phyloP scores from a whole-genome alignment of 208 protist genomes.

The Naegleria gruberi region DNA sequence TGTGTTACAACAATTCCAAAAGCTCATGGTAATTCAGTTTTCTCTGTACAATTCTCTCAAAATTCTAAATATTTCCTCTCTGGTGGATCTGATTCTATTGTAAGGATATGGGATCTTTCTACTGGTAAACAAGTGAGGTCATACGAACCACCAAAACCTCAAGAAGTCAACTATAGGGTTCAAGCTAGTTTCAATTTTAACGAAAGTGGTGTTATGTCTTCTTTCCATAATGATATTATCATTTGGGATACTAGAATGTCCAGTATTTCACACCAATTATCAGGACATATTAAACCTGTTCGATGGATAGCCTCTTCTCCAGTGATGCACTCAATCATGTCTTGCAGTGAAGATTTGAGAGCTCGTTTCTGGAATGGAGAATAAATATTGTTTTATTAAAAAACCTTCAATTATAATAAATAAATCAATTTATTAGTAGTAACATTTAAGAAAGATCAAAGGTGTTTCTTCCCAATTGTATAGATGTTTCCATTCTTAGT shows the following conservation, averaged over 20 bases:
- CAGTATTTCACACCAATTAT: constrained; percentile 27
- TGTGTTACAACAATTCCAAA: constrained; percentile 30
- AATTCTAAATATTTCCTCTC: constrained; percentile 41
- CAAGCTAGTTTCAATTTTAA: constrained; percentile 34
- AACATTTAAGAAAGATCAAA: constrained; percentile 60
- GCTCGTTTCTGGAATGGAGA: constrained; percentile 40
- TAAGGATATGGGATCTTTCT: constrained; percentile 41
- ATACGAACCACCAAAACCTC: background rate
- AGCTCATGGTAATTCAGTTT: constrained; percentile 31
- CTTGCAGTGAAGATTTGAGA: constrained; percentile 38
- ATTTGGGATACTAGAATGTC: constrained; percentile 33
- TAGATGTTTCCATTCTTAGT: constrained; percentile 52
- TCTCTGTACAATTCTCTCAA: constrained; percentile 29
- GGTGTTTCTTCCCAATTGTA: constrained; percentile 56
- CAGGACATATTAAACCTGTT: constrained; percentile 37
- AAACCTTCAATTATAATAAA: no score
- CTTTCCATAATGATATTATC: constrained; percentile 5
- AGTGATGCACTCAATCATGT: constrained; percentile 33
- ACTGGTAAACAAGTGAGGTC: constrained; percentile 28
- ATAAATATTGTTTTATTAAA: no score
- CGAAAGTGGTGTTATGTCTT: constrained; percentile 35
- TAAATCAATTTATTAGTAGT: no score
- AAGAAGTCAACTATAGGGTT: constrained; percentile 27
- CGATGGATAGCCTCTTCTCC: constrained; percentile 36
- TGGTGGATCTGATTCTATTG: constrained; percentile 30